Base-by-base conservation (phyloP, 768 basidiomycete genomes). In the Lactarius trivialis region DNA sequence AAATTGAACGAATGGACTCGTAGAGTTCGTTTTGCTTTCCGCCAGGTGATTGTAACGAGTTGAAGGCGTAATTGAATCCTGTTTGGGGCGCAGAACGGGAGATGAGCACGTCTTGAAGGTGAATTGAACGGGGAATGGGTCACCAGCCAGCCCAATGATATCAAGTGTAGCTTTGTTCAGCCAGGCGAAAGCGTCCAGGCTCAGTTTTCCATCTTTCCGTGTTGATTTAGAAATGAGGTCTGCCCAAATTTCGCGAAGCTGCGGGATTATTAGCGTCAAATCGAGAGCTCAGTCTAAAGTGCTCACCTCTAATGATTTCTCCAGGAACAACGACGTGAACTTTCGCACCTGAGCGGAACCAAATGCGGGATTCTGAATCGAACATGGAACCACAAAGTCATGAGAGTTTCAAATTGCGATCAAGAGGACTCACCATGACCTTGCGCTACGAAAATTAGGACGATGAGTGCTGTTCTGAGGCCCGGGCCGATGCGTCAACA, bases 51-150 rank as follows among this genome's bases (percentile, higher is more conserved):
- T 70, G 68, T 36, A 79, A 66, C 2, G 76, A 64, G 12, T 73
- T 60, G 55, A 79, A 77, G 4, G 71, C 7, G 59, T 75, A 75
- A 61, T 76, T 70, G 60, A 78, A 78, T 19, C 78, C 77, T 79
- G 41, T 5, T 9, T 28, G 21, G 19, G 36, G 28, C 19, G 17
- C 41, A 26, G 9, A 66, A 45, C 26, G 32, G 33, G 30, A 30
- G 32, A 58, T 49, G 21, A 49, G 34, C 17, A 49, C 5, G 21
- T n/a, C 17, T 21, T 14, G n/a, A 2, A 15, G 2, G 50, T 12
- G 4, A 45, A 5, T 3, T 53, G 32, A 37, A 34, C 19, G 32
- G 26, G 9, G 24, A 11, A 37, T 36, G n/a, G n/a, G n/a, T 26
- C 34, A 69, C 70, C 70, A 6, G 70, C 63, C 1, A 68, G 61